These are phyloP conservation scores for Linnemannia zychae DNA, from an alignment of 192 early-diverging fungal genomes.

Conservation along the genomic window DNA sequence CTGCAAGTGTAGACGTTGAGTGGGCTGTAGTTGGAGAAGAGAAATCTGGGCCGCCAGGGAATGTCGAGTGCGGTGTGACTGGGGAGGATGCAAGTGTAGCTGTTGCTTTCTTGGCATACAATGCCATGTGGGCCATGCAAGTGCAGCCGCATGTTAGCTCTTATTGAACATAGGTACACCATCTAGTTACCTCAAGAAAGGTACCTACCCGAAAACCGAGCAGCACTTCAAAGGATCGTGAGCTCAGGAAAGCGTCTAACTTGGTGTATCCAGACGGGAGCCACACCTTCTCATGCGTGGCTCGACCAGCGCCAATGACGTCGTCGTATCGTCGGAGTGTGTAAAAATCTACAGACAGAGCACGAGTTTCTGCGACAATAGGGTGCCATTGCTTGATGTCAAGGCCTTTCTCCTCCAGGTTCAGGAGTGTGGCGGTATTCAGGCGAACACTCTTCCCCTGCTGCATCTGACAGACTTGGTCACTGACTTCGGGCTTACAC, in stretches of 20 bases:
- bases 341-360: constrained; percentile 10
- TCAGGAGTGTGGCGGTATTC: constrained; percentile 17
- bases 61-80: constrained; percentile 2
- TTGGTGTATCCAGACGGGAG: constrained; percentile 11
- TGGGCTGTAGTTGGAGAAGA: not conserved
- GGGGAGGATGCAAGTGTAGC: not conserved
- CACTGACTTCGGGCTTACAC: constrained; percentile 17
- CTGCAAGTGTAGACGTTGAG: not conserved
- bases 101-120: constrained; percentile 16
- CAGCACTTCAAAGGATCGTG: constrained; percentile 11
- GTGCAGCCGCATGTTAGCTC: too few species aligned
- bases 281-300: constrained; percentile 2
- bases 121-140: constrained; percentile 15
- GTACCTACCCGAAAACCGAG: constrained; percentile 18
- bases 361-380: constrained; percentile 24
- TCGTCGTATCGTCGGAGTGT: constrained; percentile 9
- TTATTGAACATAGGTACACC: constrained; percentile 12
- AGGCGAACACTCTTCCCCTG: constrained; percentile 17
- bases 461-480: constrained; percentile 5
- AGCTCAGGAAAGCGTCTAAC: constrained; percentile 15
- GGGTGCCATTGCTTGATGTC: constrained; percentile 19
- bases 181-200: constrained; percentile 7
- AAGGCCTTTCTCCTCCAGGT: constrained; percentile 6
- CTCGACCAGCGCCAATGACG: constrained; percentile 7
- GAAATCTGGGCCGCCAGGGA: not conserved